Conservation (phyloP, 176 grass and related monocot species). For the Phoenix dactylifera region DNA sequence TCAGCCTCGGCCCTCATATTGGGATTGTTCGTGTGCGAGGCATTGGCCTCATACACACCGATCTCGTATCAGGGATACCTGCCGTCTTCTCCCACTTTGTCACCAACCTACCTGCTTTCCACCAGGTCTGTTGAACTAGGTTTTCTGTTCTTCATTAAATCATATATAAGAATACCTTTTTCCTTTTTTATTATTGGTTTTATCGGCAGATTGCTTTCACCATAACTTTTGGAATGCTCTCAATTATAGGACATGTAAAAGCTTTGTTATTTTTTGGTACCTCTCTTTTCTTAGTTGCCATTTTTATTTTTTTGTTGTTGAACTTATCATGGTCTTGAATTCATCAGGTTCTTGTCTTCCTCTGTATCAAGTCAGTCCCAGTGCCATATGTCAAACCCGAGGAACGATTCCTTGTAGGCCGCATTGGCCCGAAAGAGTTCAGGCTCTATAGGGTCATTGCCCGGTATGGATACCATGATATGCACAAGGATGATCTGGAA, state of each 20-base stretch:
- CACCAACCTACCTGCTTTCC: conserved; percentile 90
- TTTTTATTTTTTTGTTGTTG: too few relatives aligned
- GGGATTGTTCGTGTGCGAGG: conserved; percentile 75
- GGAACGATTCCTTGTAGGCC: conserved; percentile 69
- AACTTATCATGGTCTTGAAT: not conserved
- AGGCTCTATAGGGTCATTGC: conserved; percentile 82
- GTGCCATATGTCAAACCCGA: conserved; percentile 58
- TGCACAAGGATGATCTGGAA: conserved; percentile 82
- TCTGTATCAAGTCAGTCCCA: conserved; percentile 83
- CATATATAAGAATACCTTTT: too few relatives aligned
- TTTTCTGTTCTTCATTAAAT: not conserved
- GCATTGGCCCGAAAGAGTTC: conserved; percentile 80
- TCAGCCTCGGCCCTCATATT: conserved; percentile 55
- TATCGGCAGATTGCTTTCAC: too few relatives aligned
- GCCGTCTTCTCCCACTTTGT: conserved; percentile 96
- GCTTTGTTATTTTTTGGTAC: too few relatives aligned
- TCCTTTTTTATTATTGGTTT: too few relatives aligned
- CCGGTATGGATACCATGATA: conserved; percentile 82
- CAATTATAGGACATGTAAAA: too few relatives aligned
- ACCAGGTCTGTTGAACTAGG: conserved; percentile 37
- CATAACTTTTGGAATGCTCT: too few relatives aligned
- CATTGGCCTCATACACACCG: conserved; percentile 77
- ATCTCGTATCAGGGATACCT: conserved; percentile 78
- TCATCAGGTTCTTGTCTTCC: conserved; percentile 78
- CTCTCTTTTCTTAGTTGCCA: too few relatives aligned